phyloP scores from a whole-genome alignment of 2,329 filamentous ascomycete genomes.

The Aspergillus sp. region DNA sequence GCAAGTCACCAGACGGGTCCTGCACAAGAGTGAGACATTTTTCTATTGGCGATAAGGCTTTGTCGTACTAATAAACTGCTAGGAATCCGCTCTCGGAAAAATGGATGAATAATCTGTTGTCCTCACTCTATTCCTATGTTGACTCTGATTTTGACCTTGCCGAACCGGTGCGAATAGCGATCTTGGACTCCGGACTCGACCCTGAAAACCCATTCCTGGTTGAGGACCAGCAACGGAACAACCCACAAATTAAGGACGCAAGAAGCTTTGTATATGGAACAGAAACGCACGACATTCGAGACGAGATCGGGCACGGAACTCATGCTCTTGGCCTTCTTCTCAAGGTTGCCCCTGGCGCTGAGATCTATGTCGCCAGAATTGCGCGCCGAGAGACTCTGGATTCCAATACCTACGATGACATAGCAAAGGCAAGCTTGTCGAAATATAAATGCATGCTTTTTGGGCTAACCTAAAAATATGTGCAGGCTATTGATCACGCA shows the following conservation, averaged over 20 bases:
- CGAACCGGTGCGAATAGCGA: conserved; percentile 24
- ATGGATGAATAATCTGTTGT: conserved; percentile 14
- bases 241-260: conserved; percentile 23
- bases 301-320: conserved; percentile 26
- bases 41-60: neutral
- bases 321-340: conserved; percentile 29
- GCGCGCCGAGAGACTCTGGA: conserved; percentile 14
- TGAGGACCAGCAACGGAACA: conserved; percentile 10
- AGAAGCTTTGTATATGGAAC: conserved; percentile 22
- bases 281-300: conserved; percentile 16
- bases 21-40: conserved; percentile 10
- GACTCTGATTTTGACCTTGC: conserved; percentile 3
- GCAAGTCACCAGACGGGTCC: conserved; percentile 10
- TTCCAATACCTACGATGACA: conserved; percentile 16
- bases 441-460: neutral
- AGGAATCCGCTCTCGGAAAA: conserved; percentile 10
- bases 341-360: conserved; percentile 26
- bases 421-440: conserved; percentile 16
- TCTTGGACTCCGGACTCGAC: conserved; percentile 24
- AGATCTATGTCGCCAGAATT: conserved; percentile 30
- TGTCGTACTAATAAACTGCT: conserved; percentile 4
- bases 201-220: conserved; percentile 21
- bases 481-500: conserved; percentile 14
- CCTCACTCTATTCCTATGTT: conserved; percentile 11
- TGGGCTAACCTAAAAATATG: conserved; percentile 1